Evolutionary conservation across 2,329 filamentous ascomycete genomes (phyloP).

Genomic region (Esteya vermicola): DNA sequence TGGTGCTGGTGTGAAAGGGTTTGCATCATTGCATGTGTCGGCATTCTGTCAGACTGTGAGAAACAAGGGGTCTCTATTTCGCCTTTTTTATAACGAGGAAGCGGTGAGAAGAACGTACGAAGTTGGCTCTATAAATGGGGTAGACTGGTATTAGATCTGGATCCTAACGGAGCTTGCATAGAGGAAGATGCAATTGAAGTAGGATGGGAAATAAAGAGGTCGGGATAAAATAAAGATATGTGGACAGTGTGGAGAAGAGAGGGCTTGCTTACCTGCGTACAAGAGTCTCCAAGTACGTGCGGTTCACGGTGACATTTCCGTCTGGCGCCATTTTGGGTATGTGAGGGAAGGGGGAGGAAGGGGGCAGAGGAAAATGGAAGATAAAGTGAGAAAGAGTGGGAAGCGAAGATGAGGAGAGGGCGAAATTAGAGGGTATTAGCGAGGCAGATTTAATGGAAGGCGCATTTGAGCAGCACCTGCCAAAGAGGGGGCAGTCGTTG

Average conservation of each 20-base stretch:
- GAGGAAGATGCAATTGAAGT: no score
- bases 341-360: background rate
- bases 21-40: constrained; percentile 16
- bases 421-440: no score
- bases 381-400: no score
- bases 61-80: no score
- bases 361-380: background rate
- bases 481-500: no score
- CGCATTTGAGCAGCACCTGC: no score
- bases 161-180: no score
- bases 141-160: background rate
- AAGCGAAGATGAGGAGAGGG: background rate
- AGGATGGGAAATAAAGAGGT: background rate
- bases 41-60: constrained; percentile 3
- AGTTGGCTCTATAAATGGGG: constrained; percentile 2
- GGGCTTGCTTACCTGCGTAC: constrained; percentile 42
- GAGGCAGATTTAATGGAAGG: no score
- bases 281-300: constrained; percentile 45
- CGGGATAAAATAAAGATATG: background rate
- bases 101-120: constrained; percentile 1
- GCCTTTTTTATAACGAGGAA: no score
- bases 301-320: constrained; percentile 49
- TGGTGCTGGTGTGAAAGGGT: constrained; percentile 23
- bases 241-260: no score
- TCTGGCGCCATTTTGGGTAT: no score